Percentiles rank a stretch among this genome's conserved stretches.
phyloP scores from a whole-genome alignment of 129 eudicot genomes.

The Centaurea solstitialis region DNA sequence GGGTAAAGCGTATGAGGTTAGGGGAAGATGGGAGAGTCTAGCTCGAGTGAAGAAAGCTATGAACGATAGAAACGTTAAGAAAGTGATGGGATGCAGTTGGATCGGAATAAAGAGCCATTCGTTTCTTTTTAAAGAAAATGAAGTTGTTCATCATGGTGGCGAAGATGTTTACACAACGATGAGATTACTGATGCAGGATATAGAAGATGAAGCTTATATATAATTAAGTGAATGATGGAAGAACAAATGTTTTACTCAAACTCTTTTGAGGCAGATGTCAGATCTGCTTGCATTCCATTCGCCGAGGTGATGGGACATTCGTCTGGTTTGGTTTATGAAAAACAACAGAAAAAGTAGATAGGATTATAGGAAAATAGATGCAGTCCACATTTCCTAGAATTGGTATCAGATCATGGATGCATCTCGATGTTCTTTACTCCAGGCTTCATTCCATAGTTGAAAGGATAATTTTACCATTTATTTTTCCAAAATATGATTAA shows the following conservation, averaged over 20 bases:
- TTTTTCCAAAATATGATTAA: too few relatives aligned
- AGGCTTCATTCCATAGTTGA: too few relatives aligned
- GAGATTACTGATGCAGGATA: constrained; percentile 49
- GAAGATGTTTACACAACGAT: constrained; percentile 40
- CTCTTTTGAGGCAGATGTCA: not conserved
- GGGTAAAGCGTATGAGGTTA: constrained; percentile 58
- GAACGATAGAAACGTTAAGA: constrained; percentile 44
- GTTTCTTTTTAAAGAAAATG: constrained; percentile 42
- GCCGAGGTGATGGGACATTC: not conserved
- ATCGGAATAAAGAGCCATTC: constrained; percentile 40
- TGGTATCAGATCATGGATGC: not conserved
- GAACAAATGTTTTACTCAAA: not conserved
- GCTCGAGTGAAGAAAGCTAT: constrained; percentile 61
- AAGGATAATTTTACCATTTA: not conserved
- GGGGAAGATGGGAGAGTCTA: constrained; percentile 82
- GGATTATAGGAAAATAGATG: not conserved
- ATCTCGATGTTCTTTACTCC: too few relatives aligned
- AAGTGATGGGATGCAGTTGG: constrained; percentile 66
- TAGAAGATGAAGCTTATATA: constrained; percentile 35
- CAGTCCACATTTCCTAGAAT: not conserved
- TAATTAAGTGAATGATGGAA: constrained; percentile 10
- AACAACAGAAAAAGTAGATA: not conserved
- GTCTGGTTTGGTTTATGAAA: not conserved
- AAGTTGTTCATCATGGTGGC: constrained; percentile 53
- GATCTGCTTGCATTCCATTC: not conserved